Evolutionary conservation across 768 basidiomycete species (phyloP), one percentile per base, ranked within the genome.

Genomic region (Coprinopsis sp.): DNA sequence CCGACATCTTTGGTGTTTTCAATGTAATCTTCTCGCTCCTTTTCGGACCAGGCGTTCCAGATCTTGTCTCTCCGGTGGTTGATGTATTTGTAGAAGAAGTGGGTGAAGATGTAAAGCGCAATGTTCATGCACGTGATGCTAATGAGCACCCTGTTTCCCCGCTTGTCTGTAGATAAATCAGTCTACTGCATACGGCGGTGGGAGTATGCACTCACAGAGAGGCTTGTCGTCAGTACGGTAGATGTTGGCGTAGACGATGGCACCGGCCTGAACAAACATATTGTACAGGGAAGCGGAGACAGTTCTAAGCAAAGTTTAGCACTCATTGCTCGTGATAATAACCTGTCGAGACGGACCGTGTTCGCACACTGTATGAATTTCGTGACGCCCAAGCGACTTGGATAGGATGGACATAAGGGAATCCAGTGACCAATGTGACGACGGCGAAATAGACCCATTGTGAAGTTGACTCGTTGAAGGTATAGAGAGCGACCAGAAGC

Each of bases 261-360:
- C 68, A 14, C 76, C 76, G 3, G 74, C 73, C 58, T 82, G 79
- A n/a, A 81, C 78, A 50, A 74, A 77, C 72, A 83, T 79, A 52
- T 82, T 84, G 59, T 84, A 83, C 22, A 79, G 62, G 44, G 69
- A 69, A 4, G 72, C 72, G 14, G 70, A 71, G n/a, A 73, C 57
- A 3, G 72, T 73, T 44, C 69, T 69, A 41, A 10, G 13, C 3
- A 42, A 42, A 8, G 22, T 14, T 24, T 14, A 30, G 11, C 29
- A 29, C 24, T 37, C 23, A n/a, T 12, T 24, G 42, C 13, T 8
- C 13, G 21, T 49, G 29, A n/a, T 21, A 46, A 21, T 28, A 25
- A 46, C n/a, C n/a, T n/a, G n/a, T 18, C 11, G 60, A 58, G 8
- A 69, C 63, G 8, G 64, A 78, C 57, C 81, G 65, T 5, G 74